phyloP scores from a whole-genome alignment of 129 eudicot species.

The Tagetes erecta region DNA sequence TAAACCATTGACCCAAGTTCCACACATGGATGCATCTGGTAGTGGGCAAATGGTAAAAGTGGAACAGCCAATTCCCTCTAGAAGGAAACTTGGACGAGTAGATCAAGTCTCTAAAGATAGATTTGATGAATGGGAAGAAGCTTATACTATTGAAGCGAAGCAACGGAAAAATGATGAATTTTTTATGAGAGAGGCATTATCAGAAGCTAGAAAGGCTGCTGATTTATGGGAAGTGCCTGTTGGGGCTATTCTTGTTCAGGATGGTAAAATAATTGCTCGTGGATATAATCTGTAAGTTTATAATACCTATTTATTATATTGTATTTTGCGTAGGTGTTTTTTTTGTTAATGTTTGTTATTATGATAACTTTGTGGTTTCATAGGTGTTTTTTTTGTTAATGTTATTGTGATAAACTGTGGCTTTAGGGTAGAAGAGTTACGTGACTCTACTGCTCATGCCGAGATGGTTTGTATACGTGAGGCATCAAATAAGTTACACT shows the following conservation, averaged over 20 bases:
- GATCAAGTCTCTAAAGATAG: slow-evolving; percentile 61
- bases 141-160: slow-evolving; percentile 66
- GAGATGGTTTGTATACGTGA: slow-evolving; percentile 93
- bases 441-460: slow-evolving; percentile 98
- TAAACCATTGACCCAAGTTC: slow-evolving; percentile 16
- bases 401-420: slow-evolving; percentile 15
- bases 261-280: slow-evolving; percentile 87
- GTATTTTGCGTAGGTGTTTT: neutral
- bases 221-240: slow-evolving; percentile 98
- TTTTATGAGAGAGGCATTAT: slow-evolving; percentile 89
- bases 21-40: slow-evolving; percentile 25
- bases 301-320: neutral
- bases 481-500: slow-evolving; percentile 72
- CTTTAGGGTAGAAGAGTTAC: slow-evolving; percentile 87
- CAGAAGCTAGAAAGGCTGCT: slow-evolving; percentile 94
- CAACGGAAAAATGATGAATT: slow-evolving; percentile 70
- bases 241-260: slow-evolving; percentile 90
- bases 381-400: neutral
- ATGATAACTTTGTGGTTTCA: neutral
- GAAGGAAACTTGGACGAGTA: slow-evolving; percentile 58
- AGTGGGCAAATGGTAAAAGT: slow-evolving; percentile 29
- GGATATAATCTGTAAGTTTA: slow-evolving; percentile 85
- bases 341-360: slow-evolving; percentile 10
- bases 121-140: slow-evolving; percentile 96
- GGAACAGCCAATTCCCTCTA: slow-evolving; percentile 29